Evolutionary conservation across 352 stramenopile species (phyloP), one percentile per base, ranked within the genome.

Genomic region (Peronosclerospora sorghi): DNA sequence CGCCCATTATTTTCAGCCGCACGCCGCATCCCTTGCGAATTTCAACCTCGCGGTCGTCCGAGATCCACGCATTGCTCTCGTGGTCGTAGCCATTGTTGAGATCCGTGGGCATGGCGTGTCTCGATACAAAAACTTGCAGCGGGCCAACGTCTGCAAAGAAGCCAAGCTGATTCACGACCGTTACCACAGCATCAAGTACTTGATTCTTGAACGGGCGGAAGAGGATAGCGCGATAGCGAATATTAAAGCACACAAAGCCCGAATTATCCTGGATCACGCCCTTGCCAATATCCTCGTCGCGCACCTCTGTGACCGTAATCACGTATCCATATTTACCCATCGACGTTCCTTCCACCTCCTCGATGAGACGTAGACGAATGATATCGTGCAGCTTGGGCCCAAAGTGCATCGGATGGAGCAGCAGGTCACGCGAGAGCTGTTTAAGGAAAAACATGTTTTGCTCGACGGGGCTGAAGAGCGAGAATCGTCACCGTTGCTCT

Each of bases 231-330:
- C 88, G 87, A 62, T 98, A 98, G 52, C 92, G 90, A 54, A 97
- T 96, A 41, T 96, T 89, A 62, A 97, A 97, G 32, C 94, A 95
- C 18, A 97, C 92, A 62, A 96, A 95, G 23, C 94, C 95, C 21
- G 92, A 97, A 65, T 97, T 96, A 66, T 98, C 96, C 69, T 98
- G 93, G 65, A 98, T 98, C 57, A 97, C 89, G 35, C 93, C 94
- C 48, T 90, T 94, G 65, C 86, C 87, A 50, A 98, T 97, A 65
- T 98, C 86, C 41, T 97, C 86, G 73, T 98, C 90, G 24, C 80
- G 82, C 48, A 98, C 91, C 46, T 97, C 86, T 39, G 95, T 97
- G 37, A 98, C 91, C 46, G 95, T 97, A 47, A 98, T 96, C 18
- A 98, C 91, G 66, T 97, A 98, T 36, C 94, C 94, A 48, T 96